phyloP scores from a whole-genome alignment of 345 rosid species.

The Hibiscus tridactylites region DNA sequence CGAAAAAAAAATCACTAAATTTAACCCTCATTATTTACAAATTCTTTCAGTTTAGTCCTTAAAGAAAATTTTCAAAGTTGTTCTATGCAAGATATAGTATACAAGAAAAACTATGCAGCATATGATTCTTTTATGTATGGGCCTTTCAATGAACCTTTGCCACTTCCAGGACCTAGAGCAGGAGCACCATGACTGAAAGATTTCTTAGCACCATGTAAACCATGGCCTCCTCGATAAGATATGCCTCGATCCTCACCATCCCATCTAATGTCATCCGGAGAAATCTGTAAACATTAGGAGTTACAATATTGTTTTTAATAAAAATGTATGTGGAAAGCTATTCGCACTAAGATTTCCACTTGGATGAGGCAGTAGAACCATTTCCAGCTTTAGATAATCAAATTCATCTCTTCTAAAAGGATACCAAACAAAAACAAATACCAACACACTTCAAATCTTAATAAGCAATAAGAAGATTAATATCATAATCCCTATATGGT shows the following conservation, averaged over 20 bases:
- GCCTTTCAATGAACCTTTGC: conserved; percentile 47
- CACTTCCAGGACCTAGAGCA: conserved; percentile 40
- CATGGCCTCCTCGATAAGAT: conserved; percentile 40
- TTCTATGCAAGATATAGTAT: no score
- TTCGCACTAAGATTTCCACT: neutral
- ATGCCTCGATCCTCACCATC: conserved; percentile 62
- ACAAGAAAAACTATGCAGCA: no score
- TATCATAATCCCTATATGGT: neutral
- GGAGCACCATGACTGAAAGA: conserved; percentile 30
- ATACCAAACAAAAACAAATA: neutral
- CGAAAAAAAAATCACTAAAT: no score
- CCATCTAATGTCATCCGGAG: conserved; percentile 85
- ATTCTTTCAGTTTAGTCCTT: no score
- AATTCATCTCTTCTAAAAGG: neutral
- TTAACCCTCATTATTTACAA: no score
- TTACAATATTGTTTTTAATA: neutral
- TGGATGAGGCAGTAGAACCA: neutral
- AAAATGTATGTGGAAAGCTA: neutral
- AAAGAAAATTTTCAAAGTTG: no score
- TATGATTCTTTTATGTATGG: conserved; percentile 44
- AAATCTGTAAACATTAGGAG: conserved; percentile 41
- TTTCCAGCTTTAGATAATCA: neutral
- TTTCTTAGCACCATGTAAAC: conserved; percentile 48
- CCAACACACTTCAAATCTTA: neutral
- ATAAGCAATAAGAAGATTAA: neutral